Evolutionary conservation across 176 grass and related monocot species (phyloP).

Genomic region (Cocos nucifera): DNA sequence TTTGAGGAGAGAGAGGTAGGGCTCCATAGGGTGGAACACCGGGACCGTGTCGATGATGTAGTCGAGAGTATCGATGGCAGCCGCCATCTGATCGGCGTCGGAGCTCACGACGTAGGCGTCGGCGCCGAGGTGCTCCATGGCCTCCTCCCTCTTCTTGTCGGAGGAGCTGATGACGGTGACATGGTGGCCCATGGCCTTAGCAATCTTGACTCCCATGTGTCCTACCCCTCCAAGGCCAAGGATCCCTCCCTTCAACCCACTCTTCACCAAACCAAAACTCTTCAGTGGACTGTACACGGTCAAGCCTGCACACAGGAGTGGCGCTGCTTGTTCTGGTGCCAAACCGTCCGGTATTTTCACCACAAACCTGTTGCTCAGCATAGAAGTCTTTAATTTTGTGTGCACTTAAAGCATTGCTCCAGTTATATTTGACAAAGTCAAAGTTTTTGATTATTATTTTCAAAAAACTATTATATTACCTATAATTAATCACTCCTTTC

Average conservation of each 20-base stretch:
- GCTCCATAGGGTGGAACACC: conserved; percentile 66
- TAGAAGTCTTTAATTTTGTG: too few species aligned
- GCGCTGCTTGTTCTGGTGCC: conserved; percentile 76
- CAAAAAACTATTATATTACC: too few species aligned
- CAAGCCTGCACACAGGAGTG: conserved; percentile 80
- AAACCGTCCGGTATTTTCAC: conserved; percentile 65
- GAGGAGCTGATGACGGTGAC: conserved; percentile 97
- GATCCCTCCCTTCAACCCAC: conserved; percentile 55
- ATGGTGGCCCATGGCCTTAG: conserved; percentile 90
- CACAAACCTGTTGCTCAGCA: conserved; percentile 37
- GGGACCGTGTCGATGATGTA: conserved; percentile 98
- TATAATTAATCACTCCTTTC: too few species aligned
- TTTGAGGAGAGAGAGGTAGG: conserved; percentile 70
- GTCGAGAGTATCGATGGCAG: conserved; percentile 52
- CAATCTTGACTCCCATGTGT: conserved; percentile 93
- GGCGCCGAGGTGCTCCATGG: conserved; percentile 76
- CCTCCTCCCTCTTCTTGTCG: conserved; percentile 60
- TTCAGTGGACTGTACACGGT: conserved; percentile 97
- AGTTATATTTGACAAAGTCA: too few species aligned
- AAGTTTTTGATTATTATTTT: too few species aligned
- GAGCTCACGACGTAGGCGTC: conserved; percentile 84
- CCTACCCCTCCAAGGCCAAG: conserved; percentile 82
- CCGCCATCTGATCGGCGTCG: conserved; percentile 41
- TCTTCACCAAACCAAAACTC: conserved; percentile 51
- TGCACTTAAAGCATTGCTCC: too few species aligned